Conservation (phyloP, 2,329 filamentous ascomycete genomes). For the Talaromyces sp. region DNA sequence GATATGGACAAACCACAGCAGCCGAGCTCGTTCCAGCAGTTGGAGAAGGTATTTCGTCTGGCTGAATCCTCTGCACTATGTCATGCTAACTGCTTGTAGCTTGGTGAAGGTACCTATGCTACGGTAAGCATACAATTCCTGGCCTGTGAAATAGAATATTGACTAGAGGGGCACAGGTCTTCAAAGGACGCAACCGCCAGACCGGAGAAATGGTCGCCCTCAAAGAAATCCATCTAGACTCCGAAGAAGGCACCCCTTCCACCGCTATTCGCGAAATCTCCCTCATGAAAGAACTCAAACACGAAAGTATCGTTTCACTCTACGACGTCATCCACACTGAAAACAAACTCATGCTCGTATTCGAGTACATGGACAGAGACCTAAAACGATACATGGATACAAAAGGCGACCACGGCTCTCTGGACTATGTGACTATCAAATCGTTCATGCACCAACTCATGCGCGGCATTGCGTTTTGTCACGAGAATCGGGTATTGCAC, state of each 20-base stretch:
- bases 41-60: slow-evolving; percentile 65
- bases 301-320: slow-evolving; percentile 95
- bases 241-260: slow-evolving; percentile 93
- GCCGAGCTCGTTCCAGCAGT: slow-evolving; percentile 96
- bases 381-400: slow-evolving; percentile 99
- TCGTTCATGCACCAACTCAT: slow-evolving; percentile 99
- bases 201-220: slow-evolving; percentile 94
- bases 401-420: slow-evolving; percentile 79
- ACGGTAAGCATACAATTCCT: slow-evolving; percentile 56
- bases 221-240: slow-evolving; percentile 98
- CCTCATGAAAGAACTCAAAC: slow-evolving; percentile 98
- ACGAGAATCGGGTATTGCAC: slow-evolving; percentile 93
- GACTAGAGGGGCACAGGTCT: slow-evolving; percentile 60
- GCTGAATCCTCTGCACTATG: slow-evolving; percentile 1
- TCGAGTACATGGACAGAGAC: slow-evolving; percentile 98
- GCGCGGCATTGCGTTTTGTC: slow-evolving; percentile 94
- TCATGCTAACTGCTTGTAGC: slow-evolving; percentile 44
- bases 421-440: slow-evolving; percentile 90
- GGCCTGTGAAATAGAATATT: too few species aligned
- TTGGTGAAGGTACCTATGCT: slow-evolving; percentile 97
- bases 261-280: slow-evolving; percentile 98
- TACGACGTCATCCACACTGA: slow-evolving; percentile 99
- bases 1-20: slow-evolving; percentile 88
- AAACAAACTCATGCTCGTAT: slow-evolving; percentile 99
- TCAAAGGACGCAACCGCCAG: slow-evolving; percentile 96